Base-by-base conservation (phyloP, 441 rosid genomes). In the Gossypium davidsonii region DNA sequence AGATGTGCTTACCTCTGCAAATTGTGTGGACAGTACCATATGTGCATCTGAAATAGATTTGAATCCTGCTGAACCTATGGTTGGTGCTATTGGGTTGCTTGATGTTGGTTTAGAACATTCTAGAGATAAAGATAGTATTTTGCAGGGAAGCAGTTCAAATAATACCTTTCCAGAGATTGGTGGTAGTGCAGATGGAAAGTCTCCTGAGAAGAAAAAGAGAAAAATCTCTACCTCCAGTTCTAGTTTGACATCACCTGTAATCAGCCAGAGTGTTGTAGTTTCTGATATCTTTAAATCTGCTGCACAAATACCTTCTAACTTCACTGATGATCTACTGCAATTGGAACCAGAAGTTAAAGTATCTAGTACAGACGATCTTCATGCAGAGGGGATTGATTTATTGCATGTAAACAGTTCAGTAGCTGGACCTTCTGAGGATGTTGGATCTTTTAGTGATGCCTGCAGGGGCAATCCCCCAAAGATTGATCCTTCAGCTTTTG, bases 21-120 rank as follows among this genome's bases (percentile, higher is more conserved):
- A 31, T 51, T 76, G 81, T 77, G 73, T 57, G 51, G 80, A 87
- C 74, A 71, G 81, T n/a, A 76, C 81, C 63, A 58, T 77, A 79
- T 75, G 74, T 63, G 78, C 82, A 74, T 77, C 86, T 81, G 76
- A 71, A 42, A 72, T 78, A 72, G 76, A 79, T 73, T 39, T 57
- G 76, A 70, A 42, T 69, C 75, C 72, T 70, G 56, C 69, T 21
- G 82, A 74, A 67, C 72, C 21, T 71, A 69, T 63, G 73, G 39
- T 67, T 69, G 17, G 73, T 75, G 55, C 49, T 52, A 28, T 46
- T 44, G 67, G 61, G 34, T 15, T 25, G 70, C 49, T 34, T 70
- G 75, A 79, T 71, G 65, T 72, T 85, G 81, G 81, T 66, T 61
- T 80, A 34, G 78, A 69, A 71, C 70, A 85, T 58, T 55, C 46